Base-by-base conservation (phyloP, 768 basidiomycete species). In the Mycena indigotica region DNA sequence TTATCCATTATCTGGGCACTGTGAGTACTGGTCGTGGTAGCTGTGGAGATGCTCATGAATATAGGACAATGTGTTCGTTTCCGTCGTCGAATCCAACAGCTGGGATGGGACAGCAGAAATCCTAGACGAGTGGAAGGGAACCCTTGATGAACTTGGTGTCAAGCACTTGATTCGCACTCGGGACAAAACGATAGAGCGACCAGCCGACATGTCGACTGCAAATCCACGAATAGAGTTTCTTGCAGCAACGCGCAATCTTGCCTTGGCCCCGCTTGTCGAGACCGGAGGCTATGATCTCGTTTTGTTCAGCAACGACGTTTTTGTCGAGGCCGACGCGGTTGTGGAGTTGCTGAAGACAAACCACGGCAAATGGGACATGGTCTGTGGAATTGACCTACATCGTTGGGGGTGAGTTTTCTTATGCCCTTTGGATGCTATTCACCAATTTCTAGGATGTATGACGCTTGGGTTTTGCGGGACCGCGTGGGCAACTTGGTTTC, bases 301-400 rank as follows among this genome's bases (percentile, higher is more conserved):
- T 10, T 38, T 80, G 1, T 80, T 77, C 65, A 71, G 75, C 1
- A 80, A 80, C 55, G 78, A 80, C 61, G 60, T 79, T 3, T 72
- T 63, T 39, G 65, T 79, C 57, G 75, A 74, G 39, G 75, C 76
- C 12, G 74, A 77, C 59, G 66, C 69, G 25, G 60, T 79, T 13
- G 55, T 78, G 24, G 75, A 79, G 57, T 69, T 80, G 21, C 54
- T 79, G 30, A 64, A 71, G 28, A 77, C 77, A 6, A 64, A 64
- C 6, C 67, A 69, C 19, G 76, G 75, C 8, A 66, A 74, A n/a
- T 77, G 72, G 48, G 79, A 80, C 57, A 72, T 79, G 69, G 77
- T 69, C 17, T 80, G 79, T 56, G 78, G 71, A 16, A 63, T 79
- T 57, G 78, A 80, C 19, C 41, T 45, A 10, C 41, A 45, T 45